Conservation (phyloP, 228 moss, liverwort and hornwort genomes). For the Sphagnum fallax region DNA sequence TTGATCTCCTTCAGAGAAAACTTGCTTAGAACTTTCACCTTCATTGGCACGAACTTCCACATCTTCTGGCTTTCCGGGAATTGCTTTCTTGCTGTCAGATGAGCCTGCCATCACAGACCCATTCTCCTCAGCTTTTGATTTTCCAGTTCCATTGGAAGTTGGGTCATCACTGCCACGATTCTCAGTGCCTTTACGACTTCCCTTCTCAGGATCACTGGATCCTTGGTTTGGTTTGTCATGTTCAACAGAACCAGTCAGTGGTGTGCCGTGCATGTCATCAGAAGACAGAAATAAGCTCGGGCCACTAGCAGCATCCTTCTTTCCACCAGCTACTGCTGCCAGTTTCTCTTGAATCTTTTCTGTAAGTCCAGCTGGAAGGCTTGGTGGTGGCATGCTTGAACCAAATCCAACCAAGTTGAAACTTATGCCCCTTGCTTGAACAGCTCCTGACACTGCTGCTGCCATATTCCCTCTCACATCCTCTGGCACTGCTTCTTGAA, state of each 20-base stretch:
- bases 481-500: constrained; percentile 97
- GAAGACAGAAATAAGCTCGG: constrained; percentile 1
- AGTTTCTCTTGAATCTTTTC: constrained; percentile 49
- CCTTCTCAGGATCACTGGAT: constrained; percentile 8
- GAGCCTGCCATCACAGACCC: constrained; percentile 2
- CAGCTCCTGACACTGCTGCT: constrained; percentile 74
- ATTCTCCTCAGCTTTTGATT: constrained; percentile 3
- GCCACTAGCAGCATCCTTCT: constrained; percentile 19
- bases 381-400: constrained; percentile 37
- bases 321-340: constrained; percentile 17
- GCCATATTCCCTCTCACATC: constrained; percentile 83
- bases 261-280: background rate
- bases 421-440: constrained; percentile 64
- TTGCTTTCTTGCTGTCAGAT: constrained; percentile 3
- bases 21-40: background rate
- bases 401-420: constrained; percentile 63
- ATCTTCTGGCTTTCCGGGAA: constrained; percentile 8
- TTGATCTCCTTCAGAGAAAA: too few species aligned
- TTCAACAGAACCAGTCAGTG: constrained; percentile 3
- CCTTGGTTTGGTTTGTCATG: constrained; percentile 3
- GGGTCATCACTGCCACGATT: constrained; percentile 4
- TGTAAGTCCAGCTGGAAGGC: constrained; percentile 44
- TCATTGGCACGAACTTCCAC: constrained; percentile 9
- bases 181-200: constrained; percentile 1
- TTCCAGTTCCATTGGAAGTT: constrained; percentile 1